These are phyloP conservation scores for Aechmea fasciata DNA, from an alignment of 176 grass and related monocot genomes.

Conservation along the genomic window DNA sequence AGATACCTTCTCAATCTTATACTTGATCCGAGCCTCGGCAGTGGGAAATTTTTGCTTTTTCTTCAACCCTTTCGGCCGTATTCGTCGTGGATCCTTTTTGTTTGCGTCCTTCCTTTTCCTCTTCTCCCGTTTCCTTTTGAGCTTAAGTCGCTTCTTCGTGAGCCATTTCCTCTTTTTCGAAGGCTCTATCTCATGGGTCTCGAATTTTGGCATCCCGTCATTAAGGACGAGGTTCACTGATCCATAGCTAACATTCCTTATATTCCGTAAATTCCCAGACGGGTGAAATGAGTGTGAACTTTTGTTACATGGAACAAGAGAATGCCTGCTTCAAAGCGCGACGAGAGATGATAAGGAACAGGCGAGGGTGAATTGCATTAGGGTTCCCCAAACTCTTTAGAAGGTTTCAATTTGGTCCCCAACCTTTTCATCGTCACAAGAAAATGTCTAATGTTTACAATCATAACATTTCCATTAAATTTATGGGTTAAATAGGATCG, in stretches of 20 bases:
- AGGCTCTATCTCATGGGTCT: constrained; percentile 72
- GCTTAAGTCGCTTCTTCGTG: constrained; percentile 72
- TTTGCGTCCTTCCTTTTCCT: constrained; percentile 61
- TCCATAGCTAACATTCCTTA: constrained; percentile 43
- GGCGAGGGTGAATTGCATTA: constrained; percentile 5
- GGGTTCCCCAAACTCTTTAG: background rate
- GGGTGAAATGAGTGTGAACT: constrained; percentile 17
- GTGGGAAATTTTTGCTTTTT: constrained; percentile 76
- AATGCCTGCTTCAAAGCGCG: constrained; percentile 20
- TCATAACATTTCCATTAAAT: no score
- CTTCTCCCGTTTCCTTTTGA: constrained; percentile 73
- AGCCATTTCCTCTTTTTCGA: constrained; percentile 52
- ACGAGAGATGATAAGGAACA: background rate
- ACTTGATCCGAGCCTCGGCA: constrained; percentile 57
- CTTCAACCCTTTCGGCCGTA: constrained; percentile 77
- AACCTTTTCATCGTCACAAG: no score
- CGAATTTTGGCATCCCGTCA: constrained; percentile 74
- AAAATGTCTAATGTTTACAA: no score
- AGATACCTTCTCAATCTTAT: constrained; percentile 88
- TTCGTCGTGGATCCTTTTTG: constrained; percentile 70
- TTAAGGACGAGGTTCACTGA: constrained; percentile 70
- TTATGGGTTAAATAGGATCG: no score
- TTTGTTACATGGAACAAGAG: constrained; percentile 24
- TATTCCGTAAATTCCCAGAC: constrained; percentile 18
- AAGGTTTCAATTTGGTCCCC: no score